Base-by-base conservation (phyloP, 129 eudicot species). In the Flaveria trinervia region DNA sequence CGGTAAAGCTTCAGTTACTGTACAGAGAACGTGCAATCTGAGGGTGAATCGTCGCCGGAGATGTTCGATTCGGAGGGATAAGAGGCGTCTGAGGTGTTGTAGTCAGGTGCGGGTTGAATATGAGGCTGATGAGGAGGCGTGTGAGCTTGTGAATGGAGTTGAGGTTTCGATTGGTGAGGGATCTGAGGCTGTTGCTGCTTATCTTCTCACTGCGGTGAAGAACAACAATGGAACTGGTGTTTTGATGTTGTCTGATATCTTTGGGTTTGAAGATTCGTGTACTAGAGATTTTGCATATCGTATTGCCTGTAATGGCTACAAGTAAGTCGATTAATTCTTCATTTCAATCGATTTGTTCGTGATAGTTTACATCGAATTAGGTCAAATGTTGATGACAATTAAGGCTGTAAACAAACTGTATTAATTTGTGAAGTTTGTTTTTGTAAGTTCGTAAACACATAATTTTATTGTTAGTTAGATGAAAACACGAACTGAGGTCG, bases 301-400 rank as follows among this genome's bases (percentile, higher is more conserved):
- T 16, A 88, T 90, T 22, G 98, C 98, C 78, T 93, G 98, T 89
- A 93, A 90, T 79, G 98, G 98, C 43, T 93, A 88, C 92, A 93
- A 90, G 97, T 90, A 92, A 14, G 96, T 70, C 48, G 5, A 45
- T 75, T 33, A 67, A 69, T 76, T 65, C 1, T 16, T 20, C 61
- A 30, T 16, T 65, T 22, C 44, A 76, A 52, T 52, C 59, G 6
- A n/a, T 36, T 36, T 1, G 7, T 36, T 36, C 41, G 41, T 36
- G 59, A 16, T 52, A 2, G 4, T 52, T 52, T 52, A n/a, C 59
- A 15, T 52, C 2, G 7, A 52, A 52, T 52, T 52, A 52, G 59
- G 22, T 52, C 59, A 52, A n/a, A 52, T 15, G 2, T 52, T 10
- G 11, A 5, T 10, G 49, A 8, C 12, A 44, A 44, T 44, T 44